Evolutionary conservation across 768 basidiomycete species (phyloP).

Genomic region (Hericium coralloides): DNA sequence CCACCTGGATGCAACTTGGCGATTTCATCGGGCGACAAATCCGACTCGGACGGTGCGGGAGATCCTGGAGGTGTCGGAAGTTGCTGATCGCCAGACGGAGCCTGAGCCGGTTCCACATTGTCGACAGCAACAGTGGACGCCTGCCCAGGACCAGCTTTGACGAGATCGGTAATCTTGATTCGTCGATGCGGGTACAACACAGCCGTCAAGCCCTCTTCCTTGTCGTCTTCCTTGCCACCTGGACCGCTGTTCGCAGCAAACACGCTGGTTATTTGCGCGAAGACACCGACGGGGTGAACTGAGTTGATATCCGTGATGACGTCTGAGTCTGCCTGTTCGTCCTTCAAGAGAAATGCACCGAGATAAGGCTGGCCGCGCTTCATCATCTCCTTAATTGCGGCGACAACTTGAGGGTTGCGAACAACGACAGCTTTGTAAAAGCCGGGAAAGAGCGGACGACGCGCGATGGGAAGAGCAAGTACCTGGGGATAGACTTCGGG

Average conservation of each 20-base stretch:
- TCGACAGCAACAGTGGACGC: constrained; percentile 26
- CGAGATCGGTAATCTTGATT: constrained; percentile 79
- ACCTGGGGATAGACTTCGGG: constrained; percentile 92
- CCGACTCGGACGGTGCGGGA: constrained; percentile 4
- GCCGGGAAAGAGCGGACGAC: constrained; percentile 91
- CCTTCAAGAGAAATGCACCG: constrained; percentile 93
- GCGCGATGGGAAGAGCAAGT: constrained; percentile 89
- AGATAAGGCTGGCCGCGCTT: constrained; percentile 95
- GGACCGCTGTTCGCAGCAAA: constrained; percentile 53
- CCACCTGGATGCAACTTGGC: constrained; percentile 11
- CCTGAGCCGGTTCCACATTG: constrained; percentile 19
- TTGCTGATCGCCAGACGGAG: constrained; percentile 32
- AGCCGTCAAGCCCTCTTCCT: constrained; percentile 87
- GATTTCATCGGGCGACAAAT: not conserved
- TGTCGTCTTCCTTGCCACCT: constrained; percentile 55
- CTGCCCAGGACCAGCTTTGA: constrained; percentile 49
- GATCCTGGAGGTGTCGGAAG: constrained; percentile 39
- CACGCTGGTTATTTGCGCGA: constrained; percentile 93
- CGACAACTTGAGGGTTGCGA: constrained; percentile 82
- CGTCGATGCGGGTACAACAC: constrained; percentile 91
- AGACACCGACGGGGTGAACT: constrained; percentile 90
- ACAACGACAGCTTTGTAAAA: constrained; percentile 98
- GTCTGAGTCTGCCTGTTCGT: constrained; percentile 87
- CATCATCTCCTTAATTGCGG: constrained; percentile 94
- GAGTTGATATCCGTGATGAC: constrained; percentile 82